Evolutionary conservation across 257 asterid genomes (phyloP).

Genomic region (Solanum chilense): DNA sequence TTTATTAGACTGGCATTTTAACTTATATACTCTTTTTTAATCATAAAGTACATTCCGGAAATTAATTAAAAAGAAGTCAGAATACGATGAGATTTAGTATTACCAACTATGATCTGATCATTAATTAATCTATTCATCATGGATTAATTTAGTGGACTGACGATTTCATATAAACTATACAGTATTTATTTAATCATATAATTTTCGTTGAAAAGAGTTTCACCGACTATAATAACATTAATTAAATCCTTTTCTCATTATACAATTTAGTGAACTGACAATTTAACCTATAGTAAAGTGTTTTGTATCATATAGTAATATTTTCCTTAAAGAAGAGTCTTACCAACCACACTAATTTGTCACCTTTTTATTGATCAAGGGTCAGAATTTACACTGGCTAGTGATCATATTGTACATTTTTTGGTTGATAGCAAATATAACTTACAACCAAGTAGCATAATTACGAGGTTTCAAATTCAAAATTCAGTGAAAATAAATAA

Average conservation of each 20-base stretch:
- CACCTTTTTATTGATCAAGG: not conserved
- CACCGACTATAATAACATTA: not conserved
- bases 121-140: not conserved
- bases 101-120: not conserved
- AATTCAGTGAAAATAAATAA: too few species aligned
- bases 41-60: not conserved
- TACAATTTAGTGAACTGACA: not conserved
- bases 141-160: not conserved
- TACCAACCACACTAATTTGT: not conserved
- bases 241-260: not conserved
- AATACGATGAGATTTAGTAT: not conserved
- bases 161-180: not conserved
- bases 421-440: not conserved
- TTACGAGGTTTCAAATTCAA: too few species aligned
- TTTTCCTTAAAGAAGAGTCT: not conserved
- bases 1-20: not conserved
- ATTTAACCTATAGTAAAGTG: not conserved
- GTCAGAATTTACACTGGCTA: not conserved
- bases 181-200: not conserved
- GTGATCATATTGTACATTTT: not conserved
- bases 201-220: not conserved
- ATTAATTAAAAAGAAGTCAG: not conserved
- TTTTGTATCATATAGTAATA: not conserved
- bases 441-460: not conserved
- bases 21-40: not conserved